Evolutionary conservation across 768 basidiomycete species (phyloP).

Genomic region (Scleroderma bovista): DNA sequence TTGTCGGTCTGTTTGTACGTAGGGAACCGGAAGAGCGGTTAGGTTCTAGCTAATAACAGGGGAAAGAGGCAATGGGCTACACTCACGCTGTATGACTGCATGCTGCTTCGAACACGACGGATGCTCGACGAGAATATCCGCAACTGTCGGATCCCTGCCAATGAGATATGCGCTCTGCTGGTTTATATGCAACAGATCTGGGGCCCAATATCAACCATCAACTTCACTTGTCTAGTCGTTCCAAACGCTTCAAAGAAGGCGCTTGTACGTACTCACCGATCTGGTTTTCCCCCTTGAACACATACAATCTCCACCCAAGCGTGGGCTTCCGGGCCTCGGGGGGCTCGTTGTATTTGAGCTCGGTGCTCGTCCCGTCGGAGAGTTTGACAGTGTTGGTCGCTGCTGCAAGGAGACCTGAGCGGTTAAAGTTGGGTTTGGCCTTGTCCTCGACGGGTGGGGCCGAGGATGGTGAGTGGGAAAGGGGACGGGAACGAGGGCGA

Average conservation of each 20-base stretch:
- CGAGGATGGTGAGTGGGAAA: slow-evolving; percentile 32
- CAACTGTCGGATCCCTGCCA: slow-evolving; percentile 82
- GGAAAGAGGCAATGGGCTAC: background rate
- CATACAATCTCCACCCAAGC: slow-evolving; percentile 90
- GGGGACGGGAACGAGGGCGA: slow-evolving; percentile 15
- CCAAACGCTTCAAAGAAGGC: background rate
- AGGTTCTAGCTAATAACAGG: background rate
- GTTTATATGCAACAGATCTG: slow-evolving; percentile 89
- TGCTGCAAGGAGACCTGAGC: slow-evolving; percentile 88
- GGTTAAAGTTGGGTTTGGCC: slow-evolving; percentile 83
- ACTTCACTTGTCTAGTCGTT: background rate
- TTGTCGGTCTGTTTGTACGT: slow-evolving; percentile 56
- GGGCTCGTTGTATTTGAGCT: slow-evolving; percentile 97
- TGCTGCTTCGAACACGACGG: slow-evolving; percentile 99
- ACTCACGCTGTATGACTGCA: slow-evolving; percentile 87
- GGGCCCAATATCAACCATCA: background rate
- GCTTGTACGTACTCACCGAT: slow-evolving; percentile 74
- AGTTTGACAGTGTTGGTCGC: slow-evolving; percentile 89
- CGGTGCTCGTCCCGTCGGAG: slow-evolving; percentile 68
- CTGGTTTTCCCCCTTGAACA: slow-evolving; percentile 94
- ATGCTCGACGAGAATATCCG: slow-evolving; percentile 87
- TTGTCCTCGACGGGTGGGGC: slow-evolving; percentile 48
- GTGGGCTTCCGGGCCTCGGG: slow-evolving; percentile 93
- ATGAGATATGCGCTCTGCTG: slow-evolving; percentile 92
- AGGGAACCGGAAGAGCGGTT: slow-evolving; percentile 3